Base-by-base conservation (phyloP, 1,139 yeast species). In the Pichia sp. region DNA sequence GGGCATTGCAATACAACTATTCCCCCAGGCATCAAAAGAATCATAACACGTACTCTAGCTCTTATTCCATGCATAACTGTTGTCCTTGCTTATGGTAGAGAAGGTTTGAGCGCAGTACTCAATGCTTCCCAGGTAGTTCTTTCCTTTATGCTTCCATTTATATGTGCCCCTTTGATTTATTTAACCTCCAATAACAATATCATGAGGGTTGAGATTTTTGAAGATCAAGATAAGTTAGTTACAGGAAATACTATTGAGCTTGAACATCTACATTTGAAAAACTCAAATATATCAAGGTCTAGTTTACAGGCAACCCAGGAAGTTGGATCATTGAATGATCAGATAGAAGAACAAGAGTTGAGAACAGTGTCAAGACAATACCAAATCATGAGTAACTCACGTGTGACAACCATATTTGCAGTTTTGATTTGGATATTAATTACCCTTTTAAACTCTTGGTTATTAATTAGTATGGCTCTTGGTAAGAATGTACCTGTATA, bases 41-140 rank as follows among this genome's bases (percentile, higher is more conserved):
- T 91, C 37, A 68, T 86, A 21, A 91, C 98, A 0, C 71, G 98
- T 53, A 71, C 79, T 8, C 68, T 91, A 28, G 96, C 98, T 1
- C 83, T 91, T 38, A 70, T 84, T 1, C 98, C 98, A 2, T 91
- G 97, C 64, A 65, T 91, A 21, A 62, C 82, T 31, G 95, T 88
- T 28, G 88, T 94, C 3, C 53, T 77, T 6, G 67, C 76, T 8
- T 73, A 86, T 44, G 98, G 98, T 4, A 74, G 95, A 47, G 82
- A 78, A 54, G 98, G 98, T 2, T 69, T 91, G 43, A 79, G 91
- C 20, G 74, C 72, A 40, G 84, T 86, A 11, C 69, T 91, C 51
- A 91, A 91, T 55, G 79, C 81, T 10, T 79, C 91, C 46, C 98
- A 91, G 60, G 98, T 91, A 21, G 85, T 85, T 10, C 69, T 91